Conservation (phyloP, 805 yeast species). For the Ogataea angusta region DNA sequence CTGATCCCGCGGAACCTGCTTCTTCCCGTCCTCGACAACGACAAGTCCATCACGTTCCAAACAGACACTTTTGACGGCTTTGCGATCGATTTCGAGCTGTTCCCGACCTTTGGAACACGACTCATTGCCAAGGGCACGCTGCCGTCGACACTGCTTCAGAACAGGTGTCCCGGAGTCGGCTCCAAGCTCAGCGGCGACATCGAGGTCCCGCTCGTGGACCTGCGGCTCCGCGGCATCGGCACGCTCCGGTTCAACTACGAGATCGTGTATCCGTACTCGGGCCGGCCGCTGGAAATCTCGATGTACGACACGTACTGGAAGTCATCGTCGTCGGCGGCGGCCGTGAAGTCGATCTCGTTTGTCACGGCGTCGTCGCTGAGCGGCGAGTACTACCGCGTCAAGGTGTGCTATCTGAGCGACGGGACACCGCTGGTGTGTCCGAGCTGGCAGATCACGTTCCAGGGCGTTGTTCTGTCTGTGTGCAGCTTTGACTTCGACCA, state of each 20-base stretch:
- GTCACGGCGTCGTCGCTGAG: conserved; percentile 89
- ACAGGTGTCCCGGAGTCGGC: conserved; percentile 35
- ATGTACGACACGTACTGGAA: conserved; percentile 98
- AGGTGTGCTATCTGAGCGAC: conserved; percentile 72
- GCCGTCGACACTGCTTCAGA: conserved; percentile 50
- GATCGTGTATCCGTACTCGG: conserved; percentile 85
- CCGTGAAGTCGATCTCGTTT: conserved; percentile 49
- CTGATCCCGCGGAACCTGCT: conserved; percentile 84
- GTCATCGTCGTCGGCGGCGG: conserved; percentile 55
- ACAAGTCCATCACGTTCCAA: conserved; percentile 71
- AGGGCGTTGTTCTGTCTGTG: conserved; percentile 54
- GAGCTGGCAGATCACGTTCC: conserved; percentile 47
- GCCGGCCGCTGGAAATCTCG: conserved; percentile 78
- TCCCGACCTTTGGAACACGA: conserved; percentile 93
- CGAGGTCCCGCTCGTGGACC: conserved; percentile 75
- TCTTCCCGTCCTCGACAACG: conserved; percentile 70
- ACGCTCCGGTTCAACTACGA: conserved; percentile 73
- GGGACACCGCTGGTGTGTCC: conserved; percentile 86
- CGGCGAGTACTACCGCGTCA: conserved; percentile 72
- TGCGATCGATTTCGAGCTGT: conserved; percentile 80
- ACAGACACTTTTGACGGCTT: conserved; percentile 73
- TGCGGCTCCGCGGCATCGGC: conserved; percentile 78
- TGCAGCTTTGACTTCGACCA: conserved; percentile 55
- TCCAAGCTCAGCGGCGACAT: conserved; percentile 38
- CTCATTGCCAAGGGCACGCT: conserved; percentile 87